Evolutionary conservation across 495 filamentous ascomycete species (phyloP), one percentile per base, ranked within the genome.

Genomic region (Glarea lozoyensis): DNA sequence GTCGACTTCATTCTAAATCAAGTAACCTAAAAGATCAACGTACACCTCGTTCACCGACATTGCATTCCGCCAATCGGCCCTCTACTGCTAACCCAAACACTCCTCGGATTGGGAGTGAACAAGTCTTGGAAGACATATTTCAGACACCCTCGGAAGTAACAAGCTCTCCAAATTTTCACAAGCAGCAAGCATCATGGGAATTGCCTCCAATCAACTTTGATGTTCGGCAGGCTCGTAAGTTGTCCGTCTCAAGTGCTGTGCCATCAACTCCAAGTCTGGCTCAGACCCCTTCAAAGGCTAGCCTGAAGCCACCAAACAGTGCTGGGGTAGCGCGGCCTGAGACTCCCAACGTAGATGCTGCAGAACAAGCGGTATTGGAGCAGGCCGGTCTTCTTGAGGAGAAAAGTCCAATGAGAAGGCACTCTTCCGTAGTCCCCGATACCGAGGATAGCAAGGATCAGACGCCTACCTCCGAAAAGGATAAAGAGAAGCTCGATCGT

Each of bases 101-200:
- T 3, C 45, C 43, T 32, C 49, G 27, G 23, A 30, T 32, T 43
- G 58, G 40, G 42, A 46, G 31, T 46, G 59, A 42, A 24, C 47
- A 50, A n/a, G 38, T 13, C 6, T 27, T 44, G 37, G 50, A 54
- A 21, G 57, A 53, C 39, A 49, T 53, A 37, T 60, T 40, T 52
- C 46, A 40, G 29, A 51, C 49, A 42, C 54, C 51, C 43, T 55
- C 56, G 38, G 49, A 21, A 12, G 30, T 51, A 5, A 13, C 34
- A 5, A 39, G 62, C 10, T 52, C 58, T n/a, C 58, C 62, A 2
- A 64, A 59, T 25, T 69, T 72, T 41, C 70, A 72, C 23, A 68
- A 61, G 35, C 56, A 60, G 10, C 66, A 72, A 37, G 59, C 69
- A 34, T 65, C 69, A 9, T 74, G 73, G 65, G 72, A 75, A 40